A percentile compares a stretch with the other conserved stretches of the same genome.
These are phyloP conservation scores for Zygosaccharomyces sapae DNA, from an alignment of 1,139 yeast genomes.

Conservation along the genomic window DNA sequence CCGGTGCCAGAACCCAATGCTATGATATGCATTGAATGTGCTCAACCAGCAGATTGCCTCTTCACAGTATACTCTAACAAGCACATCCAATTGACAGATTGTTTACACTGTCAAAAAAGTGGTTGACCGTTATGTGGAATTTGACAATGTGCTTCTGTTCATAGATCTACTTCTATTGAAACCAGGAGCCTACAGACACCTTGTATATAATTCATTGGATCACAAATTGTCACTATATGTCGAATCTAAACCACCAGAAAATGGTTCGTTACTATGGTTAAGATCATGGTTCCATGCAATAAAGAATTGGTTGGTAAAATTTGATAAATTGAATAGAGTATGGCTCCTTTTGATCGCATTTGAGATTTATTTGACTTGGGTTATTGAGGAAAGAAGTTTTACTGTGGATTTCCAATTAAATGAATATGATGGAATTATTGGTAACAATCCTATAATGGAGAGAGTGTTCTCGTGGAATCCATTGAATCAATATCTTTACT, in stretches of 20 bases:
- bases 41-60: constrained; percentile 56
- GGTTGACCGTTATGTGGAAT: constrained; percentile 90
- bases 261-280: constrained; percentile 1
- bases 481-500: constrained; percentile 60
- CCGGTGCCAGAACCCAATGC: not conserved
- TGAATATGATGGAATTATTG: not conserved
- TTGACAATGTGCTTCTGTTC: constrained; percentile 76
- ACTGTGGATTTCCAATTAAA: constrained; percentile 2
- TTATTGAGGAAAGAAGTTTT: constrained; percentile 66
- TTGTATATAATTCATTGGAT: constrained; percentile 68
- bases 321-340: constrained; percentile 42
- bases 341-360: constrained; percentile 67
- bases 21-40: constrained; percentile 91
- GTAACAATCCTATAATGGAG: constrained; percentile 27
- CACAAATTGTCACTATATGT: constrained; percentile 17
- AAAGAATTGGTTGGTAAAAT: constrained; percentile 29
- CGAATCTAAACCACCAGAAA: constrained; percentile 13
- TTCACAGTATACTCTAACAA: constrained; percentile 72
- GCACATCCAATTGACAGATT: constrained; percentile 76
- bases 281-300: constrained; percentile 9
- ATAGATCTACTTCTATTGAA: constrained; percentile 78
- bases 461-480: constrained; percentile 47
- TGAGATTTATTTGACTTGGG: constrained; percentile 91
- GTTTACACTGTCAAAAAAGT: constrained; percentile 66
- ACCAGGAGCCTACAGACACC: constrained; percentile 86